A percentile compares a stretch with the other conserved stretches of the same genome.
These are phyloP conservation scores for Ilex aquifolium DNA, from an alignment of 257 asterid species.

Conservation along the genomic window DNA sequence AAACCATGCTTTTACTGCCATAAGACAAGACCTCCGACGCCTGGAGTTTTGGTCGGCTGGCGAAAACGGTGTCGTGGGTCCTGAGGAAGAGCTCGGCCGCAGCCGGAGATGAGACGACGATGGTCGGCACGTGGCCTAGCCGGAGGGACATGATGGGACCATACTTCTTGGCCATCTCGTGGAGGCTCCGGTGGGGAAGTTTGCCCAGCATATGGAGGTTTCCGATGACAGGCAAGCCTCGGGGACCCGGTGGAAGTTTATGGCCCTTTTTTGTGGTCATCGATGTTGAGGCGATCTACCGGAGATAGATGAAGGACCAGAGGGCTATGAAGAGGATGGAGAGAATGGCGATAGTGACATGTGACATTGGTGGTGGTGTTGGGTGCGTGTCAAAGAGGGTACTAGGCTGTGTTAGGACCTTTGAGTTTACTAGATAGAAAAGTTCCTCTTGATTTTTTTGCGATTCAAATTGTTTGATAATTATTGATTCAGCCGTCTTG, in stretches of 20 bases:
- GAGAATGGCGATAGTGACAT: too few relatives aligned
- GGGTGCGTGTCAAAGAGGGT: too few relatives aligned
- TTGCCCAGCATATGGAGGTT: slow-evolving; percentile 10
- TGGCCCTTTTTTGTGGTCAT: not conserved
- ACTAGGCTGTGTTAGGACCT: too few relatives aligned
- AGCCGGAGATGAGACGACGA: slow-evolving; percentile 5
- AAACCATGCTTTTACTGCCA: slow-evolving; percentile 1
- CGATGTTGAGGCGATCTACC: too few relatives aligned
- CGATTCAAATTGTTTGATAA: too few relatives aligned
- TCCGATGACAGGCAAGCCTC: slow-evolving; percentile 2
- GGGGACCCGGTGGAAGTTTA: slow-evolving; percentile 11
- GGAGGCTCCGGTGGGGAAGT: slow-evolving; percentile 8
- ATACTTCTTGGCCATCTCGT: not conserved
- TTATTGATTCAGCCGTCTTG: too few relatives aligned
- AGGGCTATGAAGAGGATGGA: too few relatives aligned
- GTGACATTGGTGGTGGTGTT: too few relatives aligned
- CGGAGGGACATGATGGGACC: slow-evolving; percentile 4
- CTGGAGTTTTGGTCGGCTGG: slow-evolving; percentile 5
- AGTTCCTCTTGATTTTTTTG: too few relatives aligned
- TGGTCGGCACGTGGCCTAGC: not conserved
- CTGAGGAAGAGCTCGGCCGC: slow-evolving; percentile 3
- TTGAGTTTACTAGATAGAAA: too few relatives aligned
- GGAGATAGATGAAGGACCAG: too few relatives aligned
- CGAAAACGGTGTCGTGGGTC: slow-evolving; percentile 12
- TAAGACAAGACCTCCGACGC: not conserved